Percentiles rank a stretch among this genome's conserved stretches.
phyloP scores from a whole-genome alignment of 2,329 filamentous ascomycete genomes.

The Colletotrichum nymphaeae region DNA sequence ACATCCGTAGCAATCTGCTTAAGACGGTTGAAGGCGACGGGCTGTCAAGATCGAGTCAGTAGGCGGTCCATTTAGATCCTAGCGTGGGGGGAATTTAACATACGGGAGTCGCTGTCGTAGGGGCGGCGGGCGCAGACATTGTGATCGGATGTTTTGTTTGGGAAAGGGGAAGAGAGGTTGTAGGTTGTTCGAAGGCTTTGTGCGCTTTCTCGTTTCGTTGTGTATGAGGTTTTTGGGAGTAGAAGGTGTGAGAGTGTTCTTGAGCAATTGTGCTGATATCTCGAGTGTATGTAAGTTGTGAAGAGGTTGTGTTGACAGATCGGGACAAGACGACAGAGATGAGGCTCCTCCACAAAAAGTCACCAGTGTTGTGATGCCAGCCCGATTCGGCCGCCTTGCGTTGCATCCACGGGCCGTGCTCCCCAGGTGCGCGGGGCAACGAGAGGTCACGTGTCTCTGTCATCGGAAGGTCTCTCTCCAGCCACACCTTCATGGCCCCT shows the following conservation, averaged over 20 bases:
- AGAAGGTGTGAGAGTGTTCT: neutral
- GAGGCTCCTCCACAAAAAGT: conserved; percentile 28
- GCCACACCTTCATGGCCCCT: neutral
- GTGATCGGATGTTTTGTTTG: conserved; percentile 9
- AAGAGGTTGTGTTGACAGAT: conserved; percentile 22
- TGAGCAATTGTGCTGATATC: neutral
- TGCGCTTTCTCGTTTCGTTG: neutral
- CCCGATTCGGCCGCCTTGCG: conserved; percentile 20
- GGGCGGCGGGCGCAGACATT: conserved; percentile 22
- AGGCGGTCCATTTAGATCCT: neutral
- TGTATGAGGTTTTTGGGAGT: neutral
- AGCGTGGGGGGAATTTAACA: neutral
- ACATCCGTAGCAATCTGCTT: conserved; percentile 90
- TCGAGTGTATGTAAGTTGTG: conserved; percentile 3
- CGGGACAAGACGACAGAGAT: conserved; percentile 9
- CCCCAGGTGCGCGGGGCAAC: conserved; percentile 35
- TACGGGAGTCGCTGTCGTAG: conserved; percentile 24
- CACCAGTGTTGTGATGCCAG: conserved; percentile 28
- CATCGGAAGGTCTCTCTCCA: neutral
- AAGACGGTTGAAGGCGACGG: conserved; percentile 79
- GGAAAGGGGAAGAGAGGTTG: neutral
- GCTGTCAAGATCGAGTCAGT: conserved; percentile 58
- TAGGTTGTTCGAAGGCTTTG: neutral
- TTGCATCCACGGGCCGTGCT: conserved; percentile 20
- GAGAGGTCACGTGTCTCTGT: conserved; percentile 19